These are phyloP conservation scores for Rhynchospora pubera DNA, from an alignment of 176 grass and related monocot species.

Conservation along the genomic window DNA sequence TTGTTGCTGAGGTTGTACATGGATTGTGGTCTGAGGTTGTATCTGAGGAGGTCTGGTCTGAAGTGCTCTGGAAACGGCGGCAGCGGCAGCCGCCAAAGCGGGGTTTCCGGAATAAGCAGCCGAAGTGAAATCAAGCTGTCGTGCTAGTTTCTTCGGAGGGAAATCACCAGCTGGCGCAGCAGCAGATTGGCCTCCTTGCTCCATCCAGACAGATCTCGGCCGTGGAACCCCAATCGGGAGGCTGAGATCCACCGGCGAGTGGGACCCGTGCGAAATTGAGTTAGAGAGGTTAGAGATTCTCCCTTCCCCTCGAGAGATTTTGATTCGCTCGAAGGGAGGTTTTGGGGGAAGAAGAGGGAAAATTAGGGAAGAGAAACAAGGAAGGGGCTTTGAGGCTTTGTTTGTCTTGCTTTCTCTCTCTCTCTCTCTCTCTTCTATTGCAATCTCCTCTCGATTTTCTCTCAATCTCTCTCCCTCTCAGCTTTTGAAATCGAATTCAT, in stretches of 20 bases:
- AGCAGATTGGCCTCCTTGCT: conserved; percentile 41
- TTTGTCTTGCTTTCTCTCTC: conserved; percentile 23
- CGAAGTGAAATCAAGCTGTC: conserved; percentile 87
- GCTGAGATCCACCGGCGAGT: conserved; percentile 18
- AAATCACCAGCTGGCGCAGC: conserved; percentile 33
- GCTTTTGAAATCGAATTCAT: conserved; percentile 96
- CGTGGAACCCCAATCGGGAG: conserved; percentile 12
- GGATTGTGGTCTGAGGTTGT: conserved; percentile 24
- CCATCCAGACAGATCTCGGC: conserved; percentile 51
- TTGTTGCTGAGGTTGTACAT: conserved; percentile 29
- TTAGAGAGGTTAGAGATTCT: conserved; percentile 5
- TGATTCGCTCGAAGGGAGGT: conserved; percentile 10
- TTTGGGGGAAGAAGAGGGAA: conserved; percentile 27
- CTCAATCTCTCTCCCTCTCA: conserved; percentile 66
- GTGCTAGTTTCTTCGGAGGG: conserved; percentile 53
- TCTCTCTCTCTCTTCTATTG: conserved; percentile 14
- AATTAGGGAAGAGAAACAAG: conserved; percentile 23
- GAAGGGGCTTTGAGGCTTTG: conserved; percentile 34
- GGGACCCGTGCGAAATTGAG: conserved; percentile 19
- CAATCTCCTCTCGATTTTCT: conserved; percentile 17
- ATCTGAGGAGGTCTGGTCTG: conserved; percentile 16
- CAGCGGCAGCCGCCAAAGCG: conserved; percentile 41
- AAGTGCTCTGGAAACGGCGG: conserved; percentile 36
- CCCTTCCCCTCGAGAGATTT: not conserved
- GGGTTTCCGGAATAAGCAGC: conserved; percentile 46